Base-by-base conservation (phyloP, 2,329 filamentous ascomycete genomes). In the Incumbomyces delicatus region DNA sequence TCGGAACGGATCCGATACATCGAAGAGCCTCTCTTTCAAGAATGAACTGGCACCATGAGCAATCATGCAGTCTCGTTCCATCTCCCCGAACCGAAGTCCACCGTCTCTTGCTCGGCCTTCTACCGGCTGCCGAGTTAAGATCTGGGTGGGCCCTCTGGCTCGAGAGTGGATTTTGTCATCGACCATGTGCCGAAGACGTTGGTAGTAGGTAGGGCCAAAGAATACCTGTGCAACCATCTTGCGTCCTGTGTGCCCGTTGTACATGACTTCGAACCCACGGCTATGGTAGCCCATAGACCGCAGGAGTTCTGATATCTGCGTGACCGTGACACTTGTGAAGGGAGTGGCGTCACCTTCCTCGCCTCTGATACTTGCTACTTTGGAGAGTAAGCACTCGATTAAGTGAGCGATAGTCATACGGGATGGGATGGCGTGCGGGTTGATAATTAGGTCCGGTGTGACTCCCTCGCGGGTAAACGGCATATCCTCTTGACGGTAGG, bases 1-100 rank as follows among this genome's bases (percentile, higher is more conserved):
- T 66, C 89, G 78, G 77, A 96, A 98, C 32, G 92, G 90, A 71
- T 98, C 92, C 44, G 87, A 95, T 42, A 98, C 92, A 65, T 96
- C 90, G 61, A 98, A 95, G 49, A 98, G 71, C 60, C 92, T 81
- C 74, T 98, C 92, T 72, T 98, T 98, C 62, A 98, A 71, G 77
- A 98, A 98, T 1, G 89, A 84, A 46, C 87, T 90, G 2, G 94
- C 92, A 63, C 92, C 92, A 65, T 98, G 94, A n/a, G 94, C 88
- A 73, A 98, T 98, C 92, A 98, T 98, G 66, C 92, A 98, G 79
- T 98, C 94, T 72, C 94, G 90, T 70, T 98, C 94, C 92, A 98
- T 98, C 75, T 98, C 92, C 81, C 92, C 92, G 80, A 98, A 98
- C 64, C 94, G 90, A 37, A 98, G 77, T 74, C 92, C 92, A 77